phyloP scores from a whole-genome alignment of 495 filamentous ascomycete species.

The Pyrenula massariospora region DNA sequence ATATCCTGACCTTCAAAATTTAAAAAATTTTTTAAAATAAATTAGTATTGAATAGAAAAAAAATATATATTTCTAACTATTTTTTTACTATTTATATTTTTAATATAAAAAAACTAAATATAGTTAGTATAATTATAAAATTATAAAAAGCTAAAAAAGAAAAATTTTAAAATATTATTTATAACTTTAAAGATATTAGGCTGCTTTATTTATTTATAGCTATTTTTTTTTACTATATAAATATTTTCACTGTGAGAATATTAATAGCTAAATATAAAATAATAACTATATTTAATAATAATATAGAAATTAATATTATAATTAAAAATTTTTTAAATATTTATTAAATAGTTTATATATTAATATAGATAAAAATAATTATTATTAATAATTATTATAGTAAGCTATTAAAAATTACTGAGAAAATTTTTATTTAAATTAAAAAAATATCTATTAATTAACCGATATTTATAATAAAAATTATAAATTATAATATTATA shows the following conservation, averaged over 20 bases:
- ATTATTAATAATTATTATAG: constrained; percentile 1
- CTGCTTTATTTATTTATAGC: constrained; percentile 3
- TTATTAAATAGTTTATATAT: constrained; percentile 4
- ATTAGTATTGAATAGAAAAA: too few relatives aligned
- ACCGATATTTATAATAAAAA: too few relatives aligned
- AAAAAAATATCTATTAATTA: background rate
- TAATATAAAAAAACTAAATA: too few relatives aligned
- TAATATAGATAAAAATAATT: constrained; percentile 1
- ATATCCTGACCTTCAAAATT: too few relatives aligned
- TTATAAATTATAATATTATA: too few relatives aligned
- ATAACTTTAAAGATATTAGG: too few relatives aligned
- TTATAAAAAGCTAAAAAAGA: too few relatives aligned
- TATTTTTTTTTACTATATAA: constrained; percentile 1
- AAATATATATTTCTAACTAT: too few relatives aligned
- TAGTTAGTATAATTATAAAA: too few relatives aligned
- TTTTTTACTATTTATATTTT: too few relatives aligned
- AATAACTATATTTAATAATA: constrained; percentile 2
- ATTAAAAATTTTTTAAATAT: background rate
- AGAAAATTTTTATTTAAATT: constrained; percentile 6
- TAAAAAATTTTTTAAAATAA: too few relatives aligned
- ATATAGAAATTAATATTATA: background rate
- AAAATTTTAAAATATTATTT: too few relatives aligned
- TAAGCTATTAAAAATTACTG: constrained; percentile 4
- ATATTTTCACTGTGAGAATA: background rate
- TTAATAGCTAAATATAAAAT: background rate